A percentile compares a stretch with the other conserved stretches of the same genome.
phyloP scores from a whole-genome alignment of 345 rosid species.

The Populus nigra region DNA sequence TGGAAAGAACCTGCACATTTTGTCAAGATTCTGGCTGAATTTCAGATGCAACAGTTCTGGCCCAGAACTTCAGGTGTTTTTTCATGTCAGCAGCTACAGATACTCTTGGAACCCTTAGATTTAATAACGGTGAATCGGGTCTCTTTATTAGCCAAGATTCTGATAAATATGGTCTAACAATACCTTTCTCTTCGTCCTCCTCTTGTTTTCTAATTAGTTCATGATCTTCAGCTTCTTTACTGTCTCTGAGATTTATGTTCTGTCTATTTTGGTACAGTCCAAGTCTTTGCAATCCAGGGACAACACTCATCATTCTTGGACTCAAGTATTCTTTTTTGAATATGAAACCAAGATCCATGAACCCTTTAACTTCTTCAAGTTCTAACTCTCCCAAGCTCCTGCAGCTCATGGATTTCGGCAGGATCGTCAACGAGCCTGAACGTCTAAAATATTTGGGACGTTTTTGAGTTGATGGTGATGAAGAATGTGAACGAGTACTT shows the following conservation, averaged over 20 bases:
- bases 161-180: slow-evolving; percentile 56
- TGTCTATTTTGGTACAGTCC: slow-evolving; percentile 9
- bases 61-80: slow-evolving; percentile 58
- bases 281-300: slow-evolving; percentile 60
- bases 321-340: slow-evolving; percentile 48
- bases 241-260: not conserved
- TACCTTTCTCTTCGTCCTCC: slow-evolving; percentile 19
- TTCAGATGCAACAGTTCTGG: slow-evolving; percentile 52
- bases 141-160: slow-evolving; percentile 64
- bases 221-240: not conserved
- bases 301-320: slow-evolving; percentile 44
- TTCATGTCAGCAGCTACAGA: slow-evolving; percentile 49
- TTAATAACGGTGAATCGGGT: slow-evolving; percentile 52
- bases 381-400: slow-evolving; percentile 50
- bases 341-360: slow-evolving; percentile 61
- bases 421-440: slow-evolving; percentile 2
- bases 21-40: slow-evolving; percentile 38
- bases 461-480: slow-evolving; percentile 30
- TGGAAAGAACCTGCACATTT: not conserved
- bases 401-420: slow-evolving; percentile 40
- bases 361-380: slow-evolving; percentile 69
- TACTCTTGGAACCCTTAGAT: slow-evolving; percentile 37
- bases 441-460: slow-evolving; percentile 13
- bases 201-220: not conserved
- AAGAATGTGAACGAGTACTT: slow-evolving; percentile 40